phyloP scores from a whole-genome alignment of 306 rosid genomes.

The Vigna nakashimae region DNA sequence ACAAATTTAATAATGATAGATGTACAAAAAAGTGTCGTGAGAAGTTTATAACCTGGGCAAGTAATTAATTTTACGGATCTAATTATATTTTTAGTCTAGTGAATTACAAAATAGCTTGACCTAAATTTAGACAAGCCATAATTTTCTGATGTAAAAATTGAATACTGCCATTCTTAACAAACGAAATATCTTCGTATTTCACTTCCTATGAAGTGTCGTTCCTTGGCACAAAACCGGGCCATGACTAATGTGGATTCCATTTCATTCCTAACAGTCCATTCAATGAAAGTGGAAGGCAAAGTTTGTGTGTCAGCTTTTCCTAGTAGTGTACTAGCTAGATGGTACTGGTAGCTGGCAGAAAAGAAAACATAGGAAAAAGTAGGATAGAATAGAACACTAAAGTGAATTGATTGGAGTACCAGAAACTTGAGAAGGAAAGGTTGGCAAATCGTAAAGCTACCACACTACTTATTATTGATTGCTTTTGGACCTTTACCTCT shows the following conservation, averaged over 20 bases:
- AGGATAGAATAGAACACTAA: slow-evolving; percentile 30
- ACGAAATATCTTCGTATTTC: background rate
- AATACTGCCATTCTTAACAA: background rate
- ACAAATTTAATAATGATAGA: background rate
- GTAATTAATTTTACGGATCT: background rate
- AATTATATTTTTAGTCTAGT: background rate
- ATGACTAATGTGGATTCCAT: slow-evolving; percentile 15
- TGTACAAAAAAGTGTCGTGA: background rate
- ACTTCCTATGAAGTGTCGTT: background rate
- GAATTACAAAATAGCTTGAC: background rate
- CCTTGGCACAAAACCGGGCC: background rate
- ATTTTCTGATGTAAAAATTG: background rate
- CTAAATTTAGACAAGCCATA: background rate
- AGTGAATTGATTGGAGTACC: slow-evolving; percentile 38
- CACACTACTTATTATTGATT: slow-evolving; percentile 44
- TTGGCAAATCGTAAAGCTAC: slow-evolving; percentile 72
- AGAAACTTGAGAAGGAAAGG: slow-evolving; percentile 45
- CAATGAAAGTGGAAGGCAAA: slow-evolving; percentile 38
- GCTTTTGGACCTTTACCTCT: slow-evolving; percentile 43
- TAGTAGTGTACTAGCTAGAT: slow-evolving; percentile 1
- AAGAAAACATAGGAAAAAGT: slow-evolving; percentile 37
- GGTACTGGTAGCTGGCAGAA: slow-evolving; percentile 45
- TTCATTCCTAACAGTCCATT: slow-evolving; percentile 14
- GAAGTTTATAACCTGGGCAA: background rate
- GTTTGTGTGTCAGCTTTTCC: slow-evolving; percentile 48